phyloP scores from a whole-genome alignment of 2,329 filamentous ascomycete genomes.

The Cordyceps cicadae region DNA sequence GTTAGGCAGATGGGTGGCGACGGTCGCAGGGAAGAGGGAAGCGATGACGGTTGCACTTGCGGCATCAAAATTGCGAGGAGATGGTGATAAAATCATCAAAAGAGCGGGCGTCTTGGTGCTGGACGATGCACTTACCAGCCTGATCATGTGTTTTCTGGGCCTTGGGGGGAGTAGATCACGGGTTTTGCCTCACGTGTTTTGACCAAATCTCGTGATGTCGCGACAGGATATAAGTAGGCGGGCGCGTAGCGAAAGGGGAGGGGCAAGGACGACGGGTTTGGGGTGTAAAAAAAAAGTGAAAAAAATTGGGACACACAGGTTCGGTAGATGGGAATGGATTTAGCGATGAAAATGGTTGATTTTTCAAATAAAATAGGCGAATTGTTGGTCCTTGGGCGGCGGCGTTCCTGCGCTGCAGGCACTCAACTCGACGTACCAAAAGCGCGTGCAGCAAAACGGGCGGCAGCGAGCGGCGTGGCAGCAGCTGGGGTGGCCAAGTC shows the following conservation, averaged over 20 bases:
- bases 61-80: slow-evolving; percentile 11
- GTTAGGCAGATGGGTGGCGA: slow-evolving; percentile 1
- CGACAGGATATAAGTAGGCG: slow-evolving; percentile 24
- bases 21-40: background rate
- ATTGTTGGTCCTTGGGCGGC: background rate
- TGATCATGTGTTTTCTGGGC: slow-evolving; percentile 35
- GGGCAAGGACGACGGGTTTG: slow-evolving; percentile 6
- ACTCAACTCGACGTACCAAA: background rate
- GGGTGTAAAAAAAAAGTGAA: background rate
- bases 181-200: slow-evolving; percentile 38
- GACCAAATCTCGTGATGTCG: slow-evolving; percentile 39
- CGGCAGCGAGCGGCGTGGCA: background rate
- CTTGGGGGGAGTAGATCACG: slow-evolving; percentile 31
- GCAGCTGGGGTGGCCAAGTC: slow-evolving; percentile 22
- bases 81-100: slow-evolving; percentile 12
- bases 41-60: slow-evolving; percentile 1
- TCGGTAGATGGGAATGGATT: background rate
- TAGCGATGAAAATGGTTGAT: background rate
- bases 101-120: slow-evolving; percentile 11
- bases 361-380: slow-evolving; percentile 14
- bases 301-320: background rate
- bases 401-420: background rate
- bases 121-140: slow-evolving; percentile 30
- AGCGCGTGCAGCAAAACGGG: slow-evolving; percentile 6
- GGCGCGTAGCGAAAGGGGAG: slow-evolving; percentile 14